Base-by-base conservation (phyloP, 805 yeast genomes). In the Clavispora asparagi region DNA sequence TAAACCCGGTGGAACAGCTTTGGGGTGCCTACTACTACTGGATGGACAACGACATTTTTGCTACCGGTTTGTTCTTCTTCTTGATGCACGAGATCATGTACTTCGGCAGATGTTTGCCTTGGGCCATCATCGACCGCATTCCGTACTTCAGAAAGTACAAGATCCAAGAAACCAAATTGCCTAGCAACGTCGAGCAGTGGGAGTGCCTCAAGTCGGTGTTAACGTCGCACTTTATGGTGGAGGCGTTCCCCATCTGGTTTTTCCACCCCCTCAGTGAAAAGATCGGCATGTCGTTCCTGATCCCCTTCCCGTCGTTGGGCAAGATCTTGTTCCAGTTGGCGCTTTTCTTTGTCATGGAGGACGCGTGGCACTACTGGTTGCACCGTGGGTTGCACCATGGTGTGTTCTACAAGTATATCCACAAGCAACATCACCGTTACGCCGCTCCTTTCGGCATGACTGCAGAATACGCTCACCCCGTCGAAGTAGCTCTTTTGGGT, bases 361-460 rank as follows among this genome's bases (percentile, higher is more conserved):
- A 92, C 64, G 74, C 87, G 53, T 94, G 97, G 98, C 99, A 92
- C 70, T 92, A 92, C 76, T 86, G 94, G 86, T 84, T 86, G 64
- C 99, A 92, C 70, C 82, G 98, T 60, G 77, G 83, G 33, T 82
- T 92, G 67, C 99, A 92, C 67, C 79, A 82, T 64, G 95, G 95
- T 45, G 77, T 81, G 50, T 87, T 94, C 65, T 92, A 92, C 80
- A 89, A 87, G 72, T 80, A 84, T 66, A 88, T 92, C 58, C 99
- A 92, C 76, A 92, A 92, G 73, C 96, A 90, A 75, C 99, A 92
- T 70, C 99, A 92, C 73, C 83, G 91, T 67, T 92, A 91, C 65
- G 96, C 97, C 19, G 97, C 98, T 39, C 99, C 99, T 40, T 92
- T 92, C 62, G 99, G 99, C 33, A 72, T 92, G 48, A 84, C 98